Evolutionary conservation across 148 eudicot species (phyloP), one percentile per base, ranked within the genome.

Genomic region (Limonium bicolor): DNA sequence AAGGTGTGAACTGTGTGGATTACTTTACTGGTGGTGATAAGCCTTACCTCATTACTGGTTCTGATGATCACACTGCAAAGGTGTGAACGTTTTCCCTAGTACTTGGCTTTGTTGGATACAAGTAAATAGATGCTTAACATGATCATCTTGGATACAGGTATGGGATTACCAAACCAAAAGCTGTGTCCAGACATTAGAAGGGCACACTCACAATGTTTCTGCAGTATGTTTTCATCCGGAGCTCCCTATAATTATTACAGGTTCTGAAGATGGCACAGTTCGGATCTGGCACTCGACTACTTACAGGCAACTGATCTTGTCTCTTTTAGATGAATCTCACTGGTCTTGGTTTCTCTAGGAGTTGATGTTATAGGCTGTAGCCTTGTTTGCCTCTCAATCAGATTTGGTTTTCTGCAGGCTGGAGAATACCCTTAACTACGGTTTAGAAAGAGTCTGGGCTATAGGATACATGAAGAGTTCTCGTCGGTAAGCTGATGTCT

Each of bases 1-100:
- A 79, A 71, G 94, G 94, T 23, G 77, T 84, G 13, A 84, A 84
- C 33, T 84, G 88, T 53, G 88, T 84, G 36, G 75, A 71, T 59
- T 84, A 73, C 69, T 68, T 71, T 31, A 76, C 79, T 3, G 77
- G 71, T 43, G 88, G 82, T 35, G 74, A 66, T 59, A 71, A 73
- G 60, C 85, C 80, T 29, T 73, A 63, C 63, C 55, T 84, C 24
- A 70, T 79, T 7, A 73, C 78, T 41, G 94, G 88, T 51, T 76
- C 94, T 27, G 94, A 84, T 73, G 94, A 84, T 28, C 75, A 63
- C 43, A 84, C 85, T 19, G 71, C 84, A 28, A 84, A 84, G 84
- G 94, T 71, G 15, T 48, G 39, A 23, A 13, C 9, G 12, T 48
- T 22, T 18, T 50, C 27, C 18, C 26, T 50, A 18, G 32, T 20